These are phyloP conservation scores for Sphagnum fallax DNA, from an alignment of 228 moss, liverwort and hornwort genomes.

Conservation along the genomic window DNA sequence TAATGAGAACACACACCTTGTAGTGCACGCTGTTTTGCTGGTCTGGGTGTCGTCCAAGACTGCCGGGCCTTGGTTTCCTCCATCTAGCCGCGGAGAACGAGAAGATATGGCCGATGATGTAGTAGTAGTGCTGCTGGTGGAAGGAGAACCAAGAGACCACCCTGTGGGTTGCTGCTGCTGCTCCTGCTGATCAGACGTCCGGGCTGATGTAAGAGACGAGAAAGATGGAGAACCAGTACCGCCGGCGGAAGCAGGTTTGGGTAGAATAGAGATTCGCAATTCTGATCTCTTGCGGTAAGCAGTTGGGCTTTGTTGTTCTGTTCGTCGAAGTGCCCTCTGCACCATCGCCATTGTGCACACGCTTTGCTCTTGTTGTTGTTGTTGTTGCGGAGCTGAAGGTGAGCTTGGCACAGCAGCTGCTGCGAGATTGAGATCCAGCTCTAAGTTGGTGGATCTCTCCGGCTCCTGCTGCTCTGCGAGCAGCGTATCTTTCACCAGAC, in stretches of 20 bases:
- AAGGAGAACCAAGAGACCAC: conserved; percentile 29
- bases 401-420: conserved; percentile 9
- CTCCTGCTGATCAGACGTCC: not conserved
- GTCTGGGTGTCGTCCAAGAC: too few relatives aligned
- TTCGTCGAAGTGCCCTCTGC: conserved; percentile 31
- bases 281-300: conserved; percentile 25
- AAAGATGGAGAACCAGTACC: conserved; percentile 20
- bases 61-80: too few relatives aligned
- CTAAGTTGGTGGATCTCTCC: conserved; percentile 23
- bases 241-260: conserved; percentile 2
- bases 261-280: conserved; percentile 11
- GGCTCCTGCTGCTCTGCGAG: not conserved
- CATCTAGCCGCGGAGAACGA: conserved; percentile 1
- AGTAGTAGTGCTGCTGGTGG: conserved; percentile 24
- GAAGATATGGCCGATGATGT: conserved; percentile 19
- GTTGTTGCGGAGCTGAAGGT: not conserved
- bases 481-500: too few relatives aligned
- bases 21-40: too few relatives aligned
- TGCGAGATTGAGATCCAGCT: conserved; percentile 37
- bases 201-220: conserved; percentile 25
- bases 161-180: conserved; percentile 7
- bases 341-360: conserved; percentile 60
- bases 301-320: conserved; percentile 12
- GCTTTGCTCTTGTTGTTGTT: conserved; percentile 12
- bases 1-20: too few relatives aligned